These are phyloP conservation scores for Leccinum fuscescens DNA, from an alignment of 1,284 basidiomycete genomes.

Conservation along the genomic window DNA sequence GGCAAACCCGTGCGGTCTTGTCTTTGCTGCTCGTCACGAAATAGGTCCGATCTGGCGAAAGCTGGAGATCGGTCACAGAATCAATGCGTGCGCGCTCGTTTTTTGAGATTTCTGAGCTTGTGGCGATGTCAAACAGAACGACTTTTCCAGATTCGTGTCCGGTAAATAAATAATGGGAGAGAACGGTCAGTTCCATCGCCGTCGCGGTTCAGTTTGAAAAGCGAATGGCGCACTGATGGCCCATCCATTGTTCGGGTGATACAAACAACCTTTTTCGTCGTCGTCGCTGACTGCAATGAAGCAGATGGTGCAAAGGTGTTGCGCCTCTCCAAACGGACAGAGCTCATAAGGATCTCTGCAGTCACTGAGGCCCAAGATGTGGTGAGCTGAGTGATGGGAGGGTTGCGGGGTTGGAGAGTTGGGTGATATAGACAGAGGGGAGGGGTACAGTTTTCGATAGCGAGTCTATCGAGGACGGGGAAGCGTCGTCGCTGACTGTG, in stretches of 20 bases:
- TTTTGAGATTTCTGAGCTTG: conserved; percentile 79
- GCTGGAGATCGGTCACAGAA: conserved; percentile 89
- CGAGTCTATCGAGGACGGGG: too few species aligned
- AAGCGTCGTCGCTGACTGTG: conserved; percentile 71
- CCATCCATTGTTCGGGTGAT: conserved; percentile 97
- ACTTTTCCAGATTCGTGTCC: conserved; percentile 97
- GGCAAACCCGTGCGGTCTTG: conserved; percentile 85
- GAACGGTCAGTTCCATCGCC: conserved; percentile 74
- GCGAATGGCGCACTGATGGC: conserved; percentile 81
- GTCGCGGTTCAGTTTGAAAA: conserved; percentile 85
- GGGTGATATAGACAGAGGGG: too few species aligned
- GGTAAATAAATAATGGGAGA: conserved; percentile 39
- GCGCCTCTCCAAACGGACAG: too few species aligned
- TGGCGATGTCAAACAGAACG: conserved; percentile 83
- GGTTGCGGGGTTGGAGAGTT: too few species aligned
- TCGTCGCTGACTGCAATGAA: conserved; percentile 63
- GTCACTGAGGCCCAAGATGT: too few species aligned
- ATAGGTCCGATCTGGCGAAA: conserved; percentile 89
- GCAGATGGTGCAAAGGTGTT: too few species aligned
- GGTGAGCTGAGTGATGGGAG: too few species aligned
- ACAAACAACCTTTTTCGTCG: conserved; percentile 79
- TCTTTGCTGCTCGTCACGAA: conserved; percentile 97
- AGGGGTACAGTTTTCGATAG: too few species aligned
- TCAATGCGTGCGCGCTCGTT: conserved; percentile 87
- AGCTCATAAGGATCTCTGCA: too few species aligned